Evolutionary conservation across 2,329 filamentous ascomycete species (phyloP).

Genomic region (Botrytis medusae): DNA sequence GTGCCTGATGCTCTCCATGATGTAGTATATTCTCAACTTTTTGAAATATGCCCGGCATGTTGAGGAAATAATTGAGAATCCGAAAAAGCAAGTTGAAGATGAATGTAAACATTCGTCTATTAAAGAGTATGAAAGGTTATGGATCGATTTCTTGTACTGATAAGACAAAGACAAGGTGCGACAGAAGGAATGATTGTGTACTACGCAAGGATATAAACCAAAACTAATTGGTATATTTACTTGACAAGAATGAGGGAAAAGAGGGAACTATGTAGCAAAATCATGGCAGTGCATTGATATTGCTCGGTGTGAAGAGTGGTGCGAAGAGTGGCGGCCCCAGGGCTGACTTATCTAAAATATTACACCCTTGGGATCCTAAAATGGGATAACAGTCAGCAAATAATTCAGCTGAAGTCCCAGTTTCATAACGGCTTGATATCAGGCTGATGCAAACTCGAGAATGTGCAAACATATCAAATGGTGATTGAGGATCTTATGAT

Average conservation of each 20-base stretch:
- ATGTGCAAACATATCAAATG: not conserved
- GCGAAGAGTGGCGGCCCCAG: not conserved
- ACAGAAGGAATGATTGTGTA: not conserved
- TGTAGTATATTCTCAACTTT: conserved; percentile 12
- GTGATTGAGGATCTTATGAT: not conserved
- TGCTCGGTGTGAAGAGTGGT: not conserved
- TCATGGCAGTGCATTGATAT: not conserved
- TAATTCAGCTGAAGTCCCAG: conserved; percentile 8
- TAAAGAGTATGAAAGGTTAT: not conserved
- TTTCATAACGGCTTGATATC: not conserved
- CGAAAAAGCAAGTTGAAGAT: not conserved
- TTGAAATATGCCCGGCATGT: not conserved
- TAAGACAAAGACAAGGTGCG: not conserved
- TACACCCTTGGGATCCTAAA: not conserved
- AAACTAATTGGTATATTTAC: not conserved
- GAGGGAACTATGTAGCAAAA: not conserved
- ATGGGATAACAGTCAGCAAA: conserved; percentile 1
- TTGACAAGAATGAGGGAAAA: not conserved
- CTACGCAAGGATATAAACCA: not conserved
- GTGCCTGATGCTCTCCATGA: conserved; percentile 2
- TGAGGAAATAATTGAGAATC: not conserved
- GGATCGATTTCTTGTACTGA: not conserved
- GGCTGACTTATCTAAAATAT: not conserved
- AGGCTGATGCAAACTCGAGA: not conserved
- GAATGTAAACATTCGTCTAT: not conserved